phyloP scores from a whole-genome alignment of 371 early-diverging fungal species.

The Apophysomyces sp. region DNA sequence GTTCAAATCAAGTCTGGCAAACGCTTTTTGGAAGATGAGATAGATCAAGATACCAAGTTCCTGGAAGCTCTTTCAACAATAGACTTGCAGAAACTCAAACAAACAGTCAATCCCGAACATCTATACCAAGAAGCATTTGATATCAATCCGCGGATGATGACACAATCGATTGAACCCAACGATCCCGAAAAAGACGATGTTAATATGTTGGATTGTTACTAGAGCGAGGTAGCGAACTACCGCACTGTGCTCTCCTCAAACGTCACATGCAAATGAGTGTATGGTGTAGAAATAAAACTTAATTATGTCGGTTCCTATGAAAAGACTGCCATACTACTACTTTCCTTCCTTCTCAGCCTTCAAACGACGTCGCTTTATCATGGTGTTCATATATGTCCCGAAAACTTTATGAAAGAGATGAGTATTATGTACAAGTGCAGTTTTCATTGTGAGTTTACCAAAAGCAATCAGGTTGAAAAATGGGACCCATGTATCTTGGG shows the following conservation, averaged over 20 bases:
- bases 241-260: no score
- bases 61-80: conserved; percentile 13
- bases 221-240: no score
- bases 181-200: conserved; percentile 5
- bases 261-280: no score
- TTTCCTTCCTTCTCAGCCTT: conserved; percentile 41
- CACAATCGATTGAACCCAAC: conserved; percentile 11
- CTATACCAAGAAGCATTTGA: conserved; percentile 43
- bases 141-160: conserved; percentile 43
- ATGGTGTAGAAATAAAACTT: no score
- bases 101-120: conserved; percentile 37
- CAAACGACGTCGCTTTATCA: conserved; percentile 65
- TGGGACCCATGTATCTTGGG: conserved; percentile 83
- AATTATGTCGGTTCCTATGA: no score
- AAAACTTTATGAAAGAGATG: conserved; percentile 41
- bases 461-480: conserved; percentile 87
- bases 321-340: conserved; percentile 24
- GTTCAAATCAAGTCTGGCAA: not conserved
- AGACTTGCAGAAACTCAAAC: conserved; percentile 17
- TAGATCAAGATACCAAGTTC: conserved; percentile 14
- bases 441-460: conserved; percentile 23
- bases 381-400: conserved; percentile 81
- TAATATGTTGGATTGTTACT: conserved; percentile 10
- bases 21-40: not conserved
- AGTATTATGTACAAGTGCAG: not conserved